Evolutionary conservation across 176 grass and related monocot species (phyloP).

Genomic region (Tillandsia fasciculata): DNA sequence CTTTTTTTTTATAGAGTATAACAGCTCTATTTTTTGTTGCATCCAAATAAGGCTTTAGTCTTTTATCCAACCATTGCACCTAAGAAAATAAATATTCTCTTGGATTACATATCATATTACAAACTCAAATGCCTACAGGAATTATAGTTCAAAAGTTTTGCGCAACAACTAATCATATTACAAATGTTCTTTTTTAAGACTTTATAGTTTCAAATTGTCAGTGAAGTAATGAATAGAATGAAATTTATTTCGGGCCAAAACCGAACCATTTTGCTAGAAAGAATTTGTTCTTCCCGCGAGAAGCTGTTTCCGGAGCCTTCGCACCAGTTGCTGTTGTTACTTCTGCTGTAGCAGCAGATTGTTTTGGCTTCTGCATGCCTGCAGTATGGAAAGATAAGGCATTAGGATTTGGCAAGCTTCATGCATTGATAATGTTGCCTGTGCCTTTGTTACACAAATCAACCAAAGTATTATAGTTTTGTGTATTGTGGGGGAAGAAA

Average conservation of each 20-base stretch:
- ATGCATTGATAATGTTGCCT: too few species aligned
- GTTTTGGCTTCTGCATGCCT: constrained; percentile 19
- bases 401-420: too few species aligned
- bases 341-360: constrained; percentile 5
- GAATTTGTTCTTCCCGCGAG: constrained; percentile 41
- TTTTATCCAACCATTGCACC: too few species aligned
- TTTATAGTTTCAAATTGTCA: neutral
- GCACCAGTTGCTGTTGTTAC: neutral
- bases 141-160: neutral
- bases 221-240: neutral
- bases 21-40: too few species aligned
- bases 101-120: neutral
- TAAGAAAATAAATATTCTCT: neutral
- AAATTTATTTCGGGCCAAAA: constrained; percentile 46
- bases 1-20: too few species aligned
- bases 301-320: constrained; percentile 35
- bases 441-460: too few species aligned
- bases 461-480: too few species aligned
- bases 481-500: too few species aligned
- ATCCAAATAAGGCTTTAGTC: too few species aligned
- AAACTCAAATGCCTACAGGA: neutral
- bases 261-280: constrained; percentile 59
- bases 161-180: neutral
- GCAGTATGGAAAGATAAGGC: constrained; percentile 10
- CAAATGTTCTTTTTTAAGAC: neutral